Evolutionary conservation across 345 rosid genomes (phyloP), one percentile per base, ranked within the genome.

Genomic region (Hibiscus mutabilis): DNA sequence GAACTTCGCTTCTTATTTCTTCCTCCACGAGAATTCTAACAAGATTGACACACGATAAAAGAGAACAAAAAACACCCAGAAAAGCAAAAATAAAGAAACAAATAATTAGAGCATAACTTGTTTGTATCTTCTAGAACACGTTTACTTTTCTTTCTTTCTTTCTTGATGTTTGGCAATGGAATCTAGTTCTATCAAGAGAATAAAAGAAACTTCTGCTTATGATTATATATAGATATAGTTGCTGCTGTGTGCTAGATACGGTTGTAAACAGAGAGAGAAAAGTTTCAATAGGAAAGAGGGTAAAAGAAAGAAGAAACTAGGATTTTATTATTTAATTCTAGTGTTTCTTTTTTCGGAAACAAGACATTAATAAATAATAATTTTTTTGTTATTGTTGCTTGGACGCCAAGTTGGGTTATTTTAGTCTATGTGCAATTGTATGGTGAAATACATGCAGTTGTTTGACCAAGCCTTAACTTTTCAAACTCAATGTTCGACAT

Each of bases 361-460:
- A 18, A 19, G 19, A 55, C 12, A 55, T 55, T 55, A 55, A n/a
- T 55, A 55, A 55, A 55, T 53, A 19, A 53, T 18, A 53, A 68
- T 64, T 73, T 44, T 66, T 77, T 22, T 33, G 55, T 21, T 64
- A 18, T n/a, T 87, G 76, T 90, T 87, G 68, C 98, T 87, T 93
- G 96, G 83, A 91, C 86, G 86, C 78, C 90, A 91, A 87, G 98
- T 84, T 75, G 75, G 78, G 82, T 40, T 82, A 65, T 78, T 74
- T 62, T 87, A 74, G 58, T 64, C 81, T 86, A 73, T 73, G 78
- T 74, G 73, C 83, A 82, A 9, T 77, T 79, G 65, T 69, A 80
- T 68, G 40, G 52, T 13, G 74, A 76, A 75, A 78, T 67, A 75
- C 60, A 71, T 78, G 73, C 66, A 40, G n/a, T 44, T 53, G 61